Evolutionary conservation across 1,284 basidiomycete species (phyloP).

Genomic region (Cystobasidiaceae sp.): DNA sequence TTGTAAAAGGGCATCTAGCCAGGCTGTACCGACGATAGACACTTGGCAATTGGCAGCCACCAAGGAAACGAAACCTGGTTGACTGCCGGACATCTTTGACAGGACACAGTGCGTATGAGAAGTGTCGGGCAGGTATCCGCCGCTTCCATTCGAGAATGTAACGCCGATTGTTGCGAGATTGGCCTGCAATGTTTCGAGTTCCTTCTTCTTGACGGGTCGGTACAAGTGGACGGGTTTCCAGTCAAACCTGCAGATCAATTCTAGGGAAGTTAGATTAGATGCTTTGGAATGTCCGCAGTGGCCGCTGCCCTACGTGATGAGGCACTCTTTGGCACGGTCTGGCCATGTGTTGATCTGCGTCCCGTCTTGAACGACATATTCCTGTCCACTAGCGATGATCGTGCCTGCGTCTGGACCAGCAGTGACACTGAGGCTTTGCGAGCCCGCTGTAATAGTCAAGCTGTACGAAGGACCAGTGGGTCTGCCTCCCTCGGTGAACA

Average conservation of each 20-base stretch:
- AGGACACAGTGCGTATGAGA: slow-evolving; percentile 18
- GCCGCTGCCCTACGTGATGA: slow-evolving; percentile 9
- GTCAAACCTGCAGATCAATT: neutral
- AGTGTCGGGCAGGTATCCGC: neutral
- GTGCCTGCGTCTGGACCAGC: neutral
- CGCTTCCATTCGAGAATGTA: neutral
- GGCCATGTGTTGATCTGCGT: slow-evolving; percentile 6
- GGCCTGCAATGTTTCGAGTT: neutral
- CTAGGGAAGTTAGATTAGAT: no score
- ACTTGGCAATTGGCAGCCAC: slow-evolving; percentile 1
- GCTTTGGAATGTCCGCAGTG: neutral
- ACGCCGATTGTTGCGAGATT: slow-evolving; percentile 4
- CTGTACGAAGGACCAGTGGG: neutral
- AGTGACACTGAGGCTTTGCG: neutral
- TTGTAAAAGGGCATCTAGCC: slow-evolving; percentile 8
- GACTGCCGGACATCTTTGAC: neutral
- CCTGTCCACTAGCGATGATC: neutral
- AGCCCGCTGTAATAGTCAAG: neutral
- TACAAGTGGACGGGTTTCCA: slow-evolving; percentile 21
- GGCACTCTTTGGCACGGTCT: neutral
- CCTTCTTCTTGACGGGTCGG: slow-evolving; percentile 13
- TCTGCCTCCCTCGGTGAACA: neutral
- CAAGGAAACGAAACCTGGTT: neutral
- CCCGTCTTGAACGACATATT: slow-evolving; percentile 1
- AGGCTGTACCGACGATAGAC: slow-evolving; percentile 1